Evolutionary conservation across 2,329 filamentous ascomycete genomes (phyloP).

Genomic region (Alternaria triticina): DNA sequence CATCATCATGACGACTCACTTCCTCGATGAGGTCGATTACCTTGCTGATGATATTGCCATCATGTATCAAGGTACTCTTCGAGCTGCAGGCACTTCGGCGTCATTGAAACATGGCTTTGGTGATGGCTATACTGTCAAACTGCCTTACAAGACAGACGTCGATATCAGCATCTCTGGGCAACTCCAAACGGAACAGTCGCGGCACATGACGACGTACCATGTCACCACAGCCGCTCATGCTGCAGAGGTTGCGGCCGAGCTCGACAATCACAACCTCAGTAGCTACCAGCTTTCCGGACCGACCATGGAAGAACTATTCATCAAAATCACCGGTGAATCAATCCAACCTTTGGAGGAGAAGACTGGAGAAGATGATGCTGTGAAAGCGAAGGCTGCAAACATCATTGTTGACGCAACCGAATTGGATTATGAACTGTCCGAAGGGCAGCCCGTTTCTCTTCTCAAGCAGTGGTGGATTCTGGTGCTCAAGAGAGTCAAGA

Average conservation of each 20-base stretch:
- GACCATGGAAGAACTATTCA: not conserved
- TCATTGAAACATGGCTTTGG: conserved; percentile 83
- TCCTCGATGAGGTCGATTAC: conserved; percentile 90
- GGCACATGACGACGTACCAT: not conserved
- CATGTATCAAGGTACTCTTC: conserved; percentile 81
- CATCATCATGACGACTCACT: conserved; percentile 89
- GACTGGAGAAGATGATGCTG: not conserved
- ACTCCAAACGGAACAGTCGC: conserved; percentile 55
- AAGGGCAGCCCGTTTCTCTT: conserved; percentile 72
- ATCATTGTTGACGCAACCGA: not conserved
- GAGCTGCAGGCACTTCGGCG: conserved; percentile 82
- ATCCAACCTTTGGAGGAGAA: not conserved
- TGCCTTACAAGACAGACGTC: conserved; percentile 37
- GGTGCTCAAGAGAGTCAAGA: conserved; percentile 75
- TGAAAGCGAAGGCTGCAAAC: not conserved
- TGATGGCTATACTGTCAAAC: conserved; percentile 76
- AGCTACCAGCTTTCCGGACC: not conserved
- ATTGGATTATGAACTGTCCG: conserved; percentile 56
- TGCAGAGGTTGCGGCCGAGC: not conserved
- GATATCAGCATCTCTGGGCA: conserved; percentile 61
- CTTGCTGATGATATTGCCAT: conserved; percentile 89
- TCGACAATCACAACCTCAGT: not conserved
- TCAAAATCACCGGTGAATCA: not conserved
- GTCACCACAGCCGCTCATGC: not conserved
- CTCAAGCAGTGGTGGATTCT: conserved; percentile 73